Base-by-base conservation (phyloP, 2,329 filamentous ascomycete genomes). In the Catunica adiposa region DNA sequence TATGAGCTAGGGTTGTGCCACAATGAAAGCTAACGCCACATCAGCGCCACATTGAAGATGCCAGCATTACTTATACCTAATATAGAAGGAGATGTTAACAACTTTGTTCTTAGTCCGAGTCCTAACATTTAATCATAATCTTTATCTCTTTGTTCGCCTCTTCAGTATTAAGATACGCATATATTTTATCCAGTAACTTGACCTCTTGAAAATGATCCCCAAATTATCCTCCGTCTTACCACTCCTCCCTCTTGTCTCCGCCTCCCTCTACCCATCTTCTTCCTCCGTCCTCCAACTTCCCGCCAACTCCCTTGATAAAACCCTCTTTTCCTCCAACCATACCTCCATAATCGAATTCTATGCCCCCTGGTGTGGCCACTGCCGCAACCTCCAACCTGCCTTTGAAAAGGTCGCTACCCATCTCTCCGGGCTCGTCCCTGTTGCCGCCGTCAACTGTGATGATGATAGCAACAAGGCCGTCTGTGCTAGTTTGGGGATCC, bases 341-440 rank as follows among this genome's bases (percentile, higher is more conserved):
- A 94, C 89, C 44, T 89, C 89, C 54, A 76, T 81, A 48, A 71
- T 81, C 66, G 87, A 89, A 70, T 97, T 97, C 76, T 97, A 95
- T 65, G 90, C 90, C 7, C 90, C 90, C 23, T 97, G 90, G 90
- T 97, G 92, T 65, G 92, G 90, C 44, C 92, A 97, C 71, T 98
- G 92, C 73, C 79, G 95, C 71, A 96, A 85, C 70, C 83, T 98
- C 64, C 89, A 96, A 71, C 90, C 89, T 2, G 86, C 87, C 47
- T 98, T 92, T 70, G 90, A 97, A 69, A 95, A 95, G 69, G 89
- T 83, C 1, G 92, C 92, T 62, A 85, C 84, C 64, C 88, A 82
- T 63, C 83, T 98, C 58, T 79, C 84, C n/a, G 92, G 92, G 14
- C 77, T 97, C 14, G 92, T 89, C 63, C 94, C 95, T 64, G 90